Base-by-base conservation (phyloP, 176 grass and related monocot species). In the Thinopyrum elongatum region DNA sequence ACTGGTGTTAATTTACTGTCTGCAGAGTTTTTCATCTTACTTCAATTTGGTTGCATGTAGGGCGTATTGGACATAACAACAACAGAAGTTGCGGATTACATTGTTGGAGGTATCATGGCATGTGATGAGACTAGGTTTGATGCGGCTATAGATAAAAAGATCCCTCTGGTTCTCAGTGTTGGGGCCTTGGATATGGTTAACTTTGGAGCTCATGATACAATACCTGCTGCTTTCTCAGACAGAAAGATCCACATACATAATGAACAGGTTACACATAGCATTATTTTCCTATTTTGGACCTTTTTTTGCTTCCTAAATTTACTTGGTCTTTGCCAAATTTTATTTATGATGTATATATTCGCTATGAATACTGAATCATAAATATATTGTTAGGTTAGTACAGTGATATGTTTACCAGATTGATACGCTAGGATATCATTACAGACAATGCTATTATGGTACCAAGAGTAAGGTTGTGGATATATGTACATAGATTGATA, bases 131-230 rank as follows among this genome's bases (percentile, higher is more conserved):
- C 77, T 26, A 88, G 93, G 83, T 95, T 98, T n/a, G 96, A 95
- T 86, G 89, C 88, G 65, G 92, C 89, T 70, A 88, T 95, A 77
- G 83, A 95, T 66, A 95, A 85, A 41, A 95, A 84, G 41, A 88
- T 98, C 44, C 96, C 96, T 89, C 73, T 95, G 57, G 87, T 98
- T 91, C 90, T 98, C 44, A 98, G 96, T 84, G 86, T 98, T 26
- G 96, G 96, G 46, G 96, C 96, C 47, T 85, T 98, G 85, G 96
- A 98, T 89, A 98, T 95, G 93, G 96, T 94, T 59, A 98, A 98
- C 83, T 98, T 98, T 82, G 96, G 96, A 62, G 75, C 91, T 76
- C 87, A 78, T 84, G 82, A 94, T 87, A 98, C 91, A 38, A 87
- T 98, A 62, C 96, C 96, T 92, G 82, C 82, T 83, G 74, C 78